Evolutionary conservation across 2,329 filamentous ascomycete species (phyloP), one percentile per base, ranked within the genome.

Genomic region (Simplicillium sp.): DNA sequence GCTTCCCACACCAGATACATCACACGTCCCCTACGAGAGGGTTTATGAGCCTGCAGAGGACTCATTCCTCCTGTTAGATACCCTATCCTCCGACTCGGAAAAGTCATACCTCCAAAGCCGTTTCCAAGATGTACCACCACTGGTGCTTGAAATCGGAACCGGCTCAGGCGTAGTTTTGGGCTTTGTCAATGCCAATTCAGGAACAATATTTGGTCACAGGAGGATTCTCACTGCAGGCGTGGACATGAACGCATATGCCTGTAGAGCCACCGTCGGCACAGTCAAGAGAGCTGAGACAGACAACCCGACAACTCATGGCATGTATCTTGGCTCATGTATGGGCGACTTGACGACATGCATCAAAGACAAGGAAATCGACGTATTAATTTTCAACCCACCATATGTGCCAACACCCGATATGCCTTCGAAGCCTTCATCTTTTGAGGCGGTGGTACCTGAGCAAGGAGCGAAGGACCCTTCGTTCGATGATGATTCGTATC

Each of bases 1-100:
- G 89, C 77, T 98, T 20, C 89, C 90, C 9, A 98, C 92, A 1
- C 92, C 92, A 12, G 86, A 87, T 43, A 98, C 92, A 3, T 85
- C 85, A 16, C 92, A 98, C 65, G 86, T 97, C 44, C 77, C 83
- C 41, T 94, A 89, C 64, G 77, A 86, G 59, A 80, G 83, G 41
- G 82, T 97, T 51, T 98, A 98, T 65, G 89, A 96, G 57, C 92
- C 92, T 29, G 84, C 90, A 11, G 92, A 98, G 64, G 92, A 98
- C 66, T 96, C 89, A 5, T 98, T 87, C 58, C 77, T 98, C 35
- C 75, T 98, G 37, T 77, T 98, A 25, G 90, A 98, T 65, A 94
- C 89, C 0, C 74, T 98, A 35, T 90, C 89, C 0, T 83, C 81
- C 2, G 44, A 68, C 1, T 59, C 73, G 2, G 87, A 95, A 62